Evolutionary conservation across 179 eudicot species (phyloP).

Genomic region (Patellifolia procumbens): DNA sequence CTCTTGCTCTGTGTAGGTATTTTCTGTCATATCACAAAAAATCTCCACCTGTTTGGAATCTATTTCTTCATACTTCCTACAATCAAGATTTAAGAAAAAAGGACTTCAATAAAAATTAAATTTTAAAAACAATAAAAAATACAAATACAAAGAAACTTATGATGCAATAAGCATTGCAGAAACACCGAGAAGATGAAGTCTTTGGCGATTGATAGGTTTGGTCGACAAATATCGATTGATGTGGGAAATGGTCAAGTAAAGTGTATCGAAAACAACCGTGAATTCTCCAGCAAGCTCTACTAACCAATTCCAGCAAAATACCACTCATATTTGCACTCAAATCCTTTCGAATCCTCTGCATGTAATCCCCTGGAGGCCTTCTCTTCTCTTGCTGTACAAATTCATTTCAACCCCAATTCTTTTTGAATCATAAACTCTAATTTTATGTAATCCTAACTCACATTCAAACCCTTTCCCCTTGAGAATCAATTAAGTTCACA

Average conservation of each 20-base stretch:
- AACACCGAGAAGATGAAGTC: slow-evolving; percentile 50
- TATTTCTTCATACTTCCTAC: no score
- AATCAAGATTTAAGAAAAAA: no score
- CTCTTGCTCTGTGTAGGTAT: no score
- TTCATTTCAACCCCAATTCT: slow-evolving; percentile 10
- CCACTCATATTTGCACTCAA: no score
- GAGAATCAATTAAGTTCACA: background rate
- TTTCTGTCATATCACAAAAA: no score
- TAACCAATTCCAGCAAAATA: no score
- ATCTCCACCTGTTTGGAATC: no score
- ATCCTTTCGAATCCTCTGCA: no score
- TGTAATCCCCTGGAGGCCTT: no score
- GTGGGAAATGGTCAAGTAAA: slow-evolving; percentile 43
- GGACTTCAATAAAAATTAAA: background rate
- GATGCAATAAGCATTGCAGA: slow-evolving; percentile 53
- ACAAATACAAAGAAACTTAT: slow-evolving; percentile 27
- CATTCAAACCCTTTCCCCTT: background rate
- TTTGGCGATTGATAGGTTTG: slow-evolving; percentile 40
- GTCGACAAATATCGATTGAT: slow-evolving; percentile 44
- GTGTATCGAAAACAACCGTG: slow-evolving; percentile 43
- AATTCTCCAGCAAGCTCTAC: slow-evolving; percentile 54
- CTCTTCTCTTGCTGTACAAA: slow-evolving; percentile 44
- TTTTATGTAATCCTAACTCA: background rate
- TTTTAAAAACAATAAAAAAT: background rate
- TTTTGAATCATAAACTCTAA: slow-evolving; percentile 15